phyloP scores from a whole-genome alignment of 2,329 filamentous ascomycete species.

The Metarhizium guizhouense region DNA sequence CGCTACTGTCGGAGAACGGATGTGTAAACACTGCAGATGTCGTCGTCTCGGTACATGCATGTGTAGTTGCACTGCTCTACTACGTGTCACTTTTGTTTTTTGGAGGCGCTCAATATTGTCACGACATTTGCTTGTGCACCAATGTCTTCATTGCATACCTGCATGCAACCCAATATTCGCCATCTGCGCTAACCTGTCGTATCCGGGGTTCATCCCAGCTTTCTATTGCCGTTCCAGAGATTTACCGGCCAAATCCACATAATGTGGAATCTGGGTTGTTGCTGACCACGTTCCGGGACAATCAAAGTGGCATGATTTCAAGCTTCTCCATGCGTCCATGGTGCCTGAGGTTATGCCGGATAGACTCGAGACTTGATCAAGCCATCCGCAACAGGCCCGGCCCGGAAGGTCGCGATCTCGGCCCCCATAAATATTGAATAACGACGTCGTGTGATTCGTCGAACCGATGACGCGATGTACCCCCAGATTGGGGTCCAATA shows the following conservation, averaged over 20 bases:
- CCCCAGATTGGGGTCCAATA: neutral
- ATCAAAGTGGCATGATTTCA: neutral
- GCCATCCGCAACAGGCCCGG: neutral
- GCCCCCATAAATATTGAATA: no score
- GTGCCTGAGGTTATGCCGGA: neutral
- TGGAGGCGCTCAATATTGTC: no score
- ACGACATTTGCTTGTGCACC: no score
- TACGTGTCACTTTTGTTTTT: no score
- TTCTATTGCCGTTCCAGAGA: neutral
- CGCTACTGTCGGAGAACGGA: no score
- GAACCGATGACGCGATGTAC: neutral
- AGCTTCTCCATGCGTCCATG: neutral
- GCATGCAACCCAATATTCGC: no score
- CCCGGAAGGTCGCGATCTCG: neutral
- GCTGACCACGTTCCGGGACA: neutral
- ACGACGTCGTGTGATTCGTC: neutral
- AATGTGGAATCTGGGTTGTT: neutral
- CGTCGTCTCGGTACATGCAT: no score
- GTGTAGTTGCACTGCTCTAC: no score
- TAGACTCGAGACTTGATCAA: neutral
- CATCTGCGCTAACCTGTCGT: no score
- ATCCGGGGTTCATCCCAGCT: neutral
- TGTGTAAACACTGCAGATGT: no score
- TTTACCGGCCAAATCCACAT: neutral
- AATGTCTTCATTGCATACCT: no score